phyloP scores from a whole-genome alignment of 148 eudicot species.

The Diospyros lotus region DNA sequence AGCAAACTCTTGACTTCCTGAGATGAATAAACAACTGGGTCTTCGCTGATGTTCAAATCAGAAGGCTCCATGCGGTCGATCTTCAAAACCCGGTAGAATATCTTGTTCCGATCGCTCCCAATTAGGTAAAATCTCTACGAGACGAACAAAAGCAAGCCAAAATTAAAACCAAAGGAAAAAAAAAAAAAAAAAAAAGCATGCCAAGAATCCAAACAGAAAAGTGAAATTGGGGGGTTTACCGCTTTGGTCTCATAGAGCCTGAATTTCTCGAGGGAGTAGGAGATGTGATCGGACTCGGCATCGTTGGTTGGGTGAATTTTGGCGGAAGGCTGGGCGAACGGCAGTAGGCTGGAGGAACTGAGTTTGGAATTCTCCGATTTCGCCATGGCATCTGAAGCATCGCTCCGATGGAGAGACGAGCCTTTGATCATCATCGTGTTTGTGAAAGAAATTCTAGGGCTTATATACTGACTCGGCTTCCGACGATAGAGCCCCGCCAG shows the following conservation, averaged over 20 bases:
- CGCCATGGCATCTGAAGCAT: conserved; percentile 31
- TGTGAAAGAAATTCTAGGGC: too few relatives aligned
- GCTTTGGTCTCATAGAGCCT: conserved; percentile 95
- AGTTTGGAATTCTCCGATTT: conserved; percentile 40
- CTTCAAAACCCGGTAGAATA: conserved; percentile 74
- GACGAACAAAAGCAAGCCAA: not conserved
- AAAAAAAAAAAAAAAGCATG: not conserved
- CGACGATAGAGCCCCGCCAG: too few relatives aligned
- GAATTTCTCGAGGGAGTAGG: conserved; percentile 82
- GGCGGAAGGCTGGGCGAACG: conserved; percentile 31
- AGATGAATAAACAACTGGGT: conserved; percentile 86
- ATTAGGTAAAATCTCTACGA: conserved; percentile 77
- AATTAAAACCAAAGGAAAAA: not conserved
- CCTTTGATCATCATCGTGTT: too few relatives aligned
- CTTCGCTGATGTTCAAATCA: conserved; percentile 85
- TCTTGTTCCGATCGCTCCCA: conserved; percentile 87
- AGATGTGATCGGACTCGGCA: conserved; percentile 57
- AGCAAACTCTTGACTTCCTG: conserved; percentile 84
- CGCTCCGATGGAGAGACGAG: too few relatives aligned
- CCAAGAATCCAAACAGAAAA: not conserved
- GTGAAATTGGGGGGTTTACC: conserved; percentile 22
- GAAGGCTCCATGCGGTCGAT: conserved; percentile 89
- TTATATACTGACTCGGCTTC: too few relatives aligned
- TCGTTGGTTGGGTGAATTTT: conserved; percentile 44
- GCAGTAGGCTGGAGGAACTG: conserved; percentile 15